Percentiles rank a stretch among this genome's conserved stretches.
These are phyloP conservation scores for Tilletia indica DNA, from an alignment of 1,284 basidiomycete genomes.

Conservation along the genomic window DNA sequence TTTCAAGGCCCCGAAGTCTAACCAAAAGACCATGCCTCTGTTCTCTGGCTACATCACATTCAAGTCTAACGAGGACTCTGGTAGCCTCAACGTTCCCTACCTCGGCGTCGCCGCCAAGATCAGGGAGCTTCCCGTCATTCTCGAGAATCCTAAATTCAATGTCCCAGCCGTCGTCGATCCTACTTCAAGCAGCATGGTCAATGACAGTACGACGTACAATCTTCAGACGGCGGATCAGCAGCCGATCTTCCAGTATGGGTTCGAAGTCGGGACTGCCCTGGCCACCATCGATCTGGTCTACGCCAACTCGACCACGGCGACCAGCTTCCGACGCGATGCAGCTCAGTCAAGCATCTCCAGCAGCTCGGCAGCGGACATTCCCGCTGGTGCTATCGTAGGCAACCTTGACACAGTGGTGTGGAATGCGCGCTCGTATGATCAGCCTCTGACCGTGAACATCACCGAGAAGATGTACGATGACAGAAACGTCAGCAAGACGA, in stretches of 20 bases:
- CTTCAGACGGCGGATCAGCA: neutral
- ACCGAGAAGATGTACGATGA: neutral
- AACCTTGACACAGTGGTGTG: too few relatives aligned
- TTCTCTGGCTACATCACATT: slow-evolving; percentile 48
- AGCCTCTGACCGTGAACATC: neutral
- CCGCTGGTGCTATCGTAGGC: too few relatives aligned
- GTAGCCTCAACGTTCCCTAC: neutral
- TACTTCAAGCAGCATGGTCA: slow-evolving; percentile 23
- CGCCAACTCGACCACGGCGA: neutral
- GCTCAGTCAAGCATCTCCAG: too few relatives aligned
- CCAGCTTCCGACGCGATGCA: too few relatives aligned
- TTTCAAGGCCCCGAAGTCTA: slow-evolving; percentile 60
- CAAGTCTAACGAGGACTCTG: neutral
- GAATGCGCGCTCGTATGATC: too few relatives aligned
- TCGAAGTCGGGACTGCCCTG: neutral
- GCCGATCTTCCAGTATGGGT: neutral
- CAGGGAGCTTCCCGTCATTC: slow-evolving; percentile 59
- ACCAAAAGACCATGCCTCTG: slow-evolving; percentile 62
- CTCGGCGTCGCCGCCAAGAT: slow-evolving; percentile 63
- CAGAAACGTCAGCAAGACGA: neutral
- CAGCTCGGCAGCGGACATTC: too few relatives aligned
- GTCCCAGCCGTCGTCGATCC: slow-evolving; percentile 27
- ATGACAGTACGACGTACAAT: slow-evolving; percentile 20
- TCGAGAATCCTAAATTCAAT: slow-evolving; percentile 22
- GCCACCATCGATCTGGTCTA: neutral